Evolutionary conservation across 306 rosid species (phyloP).

Genomic region (Quercus wislizeni): DNA sequence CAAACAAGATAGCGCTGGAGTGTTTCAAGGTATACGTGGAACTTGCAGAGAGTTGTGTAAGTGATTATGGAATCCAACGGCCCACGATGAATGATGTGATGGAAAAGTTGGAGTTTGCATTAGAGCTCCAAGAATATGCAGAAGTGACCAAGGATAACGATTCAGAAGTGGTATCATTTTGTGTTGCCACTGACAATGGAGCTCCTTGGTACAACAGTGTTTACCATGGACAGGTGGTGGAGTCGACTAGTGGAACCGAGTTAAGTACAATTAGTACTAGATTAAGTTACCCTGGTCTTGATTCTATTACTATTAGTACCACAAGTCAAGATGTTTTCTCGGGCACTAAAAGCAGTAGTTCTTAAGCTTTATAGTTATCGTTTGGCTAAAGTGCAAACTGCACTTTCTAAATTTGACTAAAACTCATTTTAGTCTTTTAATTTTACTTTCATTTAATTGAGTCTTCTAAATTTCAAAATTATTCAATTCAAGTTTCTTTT

Average conservation of each 20-base stretch:
- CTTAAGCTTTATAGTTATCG: neutral
- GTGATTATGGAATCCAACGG: constrained; percentile 44
- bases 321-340: no score
- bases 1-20: constrained; percentile 12
- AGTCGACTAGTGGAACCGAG: neutral
- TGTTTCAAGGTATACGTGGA: constrained; percentile 40
- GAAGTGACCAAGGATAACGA: neutral
- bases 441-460: no score
- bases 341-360: no score
- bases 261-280: neutral
- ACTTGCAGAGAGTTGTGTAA: constrained; percentile 42
- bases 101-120: constrained; percentile 49
- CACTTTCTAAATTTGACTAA: no score
- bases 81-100: constrained; percentile 68
- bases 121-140: constrained; percentile 39
- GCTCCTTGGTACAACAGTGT: neutral
- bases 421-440: fast-evolving
- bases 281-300: neutral
- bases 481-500: no score
- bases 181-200: neutral
- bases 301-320: neutral
- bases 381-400: no score
- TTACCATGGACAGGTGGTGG: neutral
- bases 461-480: no score
- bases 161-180: neutral